Conservation (phyloP, 2,329 filamentous ascomycete genomes). For the Trichophyton benhamiae region DNA sequence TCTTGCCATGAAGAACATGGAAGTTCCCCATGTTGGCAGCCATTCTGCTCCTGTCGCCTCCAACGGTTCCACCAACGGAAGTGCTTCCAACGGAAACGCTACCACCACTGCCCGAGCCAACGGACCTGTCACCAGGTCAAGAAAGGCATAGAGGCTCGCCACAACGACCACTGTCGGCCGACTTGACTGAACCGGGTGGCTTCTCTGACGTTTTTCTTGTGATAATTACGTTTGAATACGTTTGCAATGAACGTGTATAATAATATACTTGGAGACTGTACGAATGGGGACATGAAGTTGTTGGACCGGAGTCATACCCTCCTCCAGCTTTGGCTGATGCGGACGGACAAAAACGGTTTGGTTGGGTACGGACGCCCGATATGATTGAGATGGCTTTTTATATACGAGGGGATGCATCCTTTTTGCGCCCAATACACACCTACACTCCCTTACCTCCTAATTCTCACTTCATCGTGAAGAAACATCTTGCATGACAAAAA, state of each 20-base stretch:
- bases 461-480: neutral
- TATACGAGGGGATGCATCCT: neutral
- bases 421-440: neutral
- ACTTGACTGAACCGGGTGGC: neutral
- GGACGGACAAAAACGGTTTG: neutral
- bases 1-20: conserved; percentile 69
- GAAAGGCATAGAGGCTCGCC: conserved; percentile 32
- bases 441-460: neutral
- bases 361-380: neutral
- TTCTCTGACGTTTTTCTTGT: neutral
- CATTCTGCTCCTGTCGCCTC: conserved; percentile 14
- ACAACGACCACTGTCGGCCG: no score
- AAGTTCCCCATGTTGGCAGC: conserved; percentile 38
- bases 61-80: conserved; percentile 9
- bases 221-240: neutral
- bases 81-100: conserved; percentile 15
- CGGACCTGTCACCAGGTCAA: conserved; percentile 35
- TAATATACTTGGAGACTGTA: neutral
- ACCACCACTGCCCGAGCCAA: conserved; percentile 30
- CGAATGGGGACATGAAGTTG: neutral
- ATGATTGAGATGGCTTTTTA: conserved; percentile 4
- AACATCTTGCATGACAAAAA: neutral
- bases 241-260: neutral
- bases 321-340: neutral
- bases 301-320: neutral